phyloP scores from a whole-genome alignment of 768 basidiomycete species.

The Inosperma sp. region DNA sequence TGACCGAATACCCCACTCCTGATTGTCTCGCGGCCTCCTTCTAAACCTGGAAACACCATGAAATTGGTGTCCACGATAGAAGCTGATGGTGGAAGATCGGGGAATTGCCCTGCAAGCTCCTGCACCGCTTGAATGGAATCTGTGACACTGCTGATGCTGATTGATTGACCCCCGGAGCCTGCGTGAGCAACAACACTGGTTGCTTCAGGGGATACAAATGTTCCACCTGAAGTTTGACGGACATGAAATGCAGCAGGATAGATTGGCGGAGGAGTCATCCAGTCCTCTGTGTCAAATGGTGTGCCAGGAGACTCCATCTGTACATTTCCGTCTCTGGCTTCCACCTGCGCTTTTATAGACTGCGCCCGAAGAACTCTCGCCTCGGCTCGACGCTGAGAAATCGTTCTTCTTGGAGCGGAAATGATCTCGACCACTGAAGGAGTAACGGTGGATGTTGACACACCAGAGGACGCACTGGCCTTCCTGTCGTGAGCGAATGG shows the following conservation, averaged over 20 bases:
- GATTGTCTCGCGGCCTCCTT: not conserved
- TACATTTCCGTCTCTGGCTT: not conserved
- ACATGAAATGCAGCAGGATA: too few species aligned
- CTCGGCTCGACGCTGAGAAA: constrained; percentile 22
- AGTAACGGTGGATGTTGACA: constrained; percentile 11
- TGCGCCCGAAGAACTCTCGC: constrained; percentile 19
- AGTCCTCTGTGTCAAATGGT: too few species aligned
- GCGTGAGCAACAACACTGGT: too few species aligned
- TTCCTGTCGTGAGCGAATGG: not conserved
- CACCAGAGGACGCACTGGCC: not conserved
- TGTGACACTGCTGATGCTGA: constrained; percentile 32
- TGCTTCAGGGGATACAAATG: too few species aligned
- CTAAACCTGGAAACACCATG: not conserved
- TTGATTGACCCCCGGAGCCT: constrained; percentile 14
- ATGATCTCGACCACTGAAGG: constrained; percentile 24
- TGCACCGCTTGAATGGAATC: constrained; percentile 45
- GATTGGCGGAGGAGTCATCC: too few species aligned
- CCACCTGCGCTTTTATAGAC: not conserved
- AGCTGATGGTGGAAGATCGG: constrained; percentile 35
- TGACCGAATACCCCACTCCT: not conserved
- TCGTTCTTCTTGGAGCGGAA: constrained; percentile 21
- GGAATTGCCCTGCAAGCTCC: constrained; percentile 52
- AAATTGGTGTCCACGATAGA: not conserved
- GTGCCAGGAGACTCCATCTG: too few species aligned
- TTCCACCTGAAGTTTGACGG: too few species aligned